Conservation (phyloP, 495 filamentous ascomycete genomes). For the Annulohypoxylon maeteangense region DNA sequence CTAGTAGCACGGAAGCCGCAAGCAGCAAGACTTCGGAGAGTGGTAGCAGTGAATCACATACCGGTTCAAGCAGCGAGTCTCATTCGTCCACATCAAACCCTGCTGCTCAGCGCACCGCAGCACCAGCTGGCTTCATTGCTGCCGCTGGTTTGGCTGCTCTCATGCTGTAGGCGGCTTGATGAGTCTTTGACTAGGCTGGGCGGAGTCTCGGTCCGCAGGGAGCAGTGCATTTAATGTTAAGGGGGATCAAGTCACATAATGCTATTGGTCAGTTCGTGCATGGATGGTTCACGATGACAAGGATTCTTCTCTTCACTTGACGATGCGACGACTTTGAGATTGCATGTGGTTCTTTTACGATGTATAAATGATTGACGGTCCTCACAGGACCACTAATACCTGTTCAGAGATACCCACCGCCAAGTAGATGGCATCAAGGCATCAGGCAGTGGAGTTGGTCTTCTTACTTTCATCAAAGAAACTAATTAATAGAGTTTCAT, state of each 20-base stretch:
- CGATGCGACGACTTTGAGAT: constrained; percentile 40
- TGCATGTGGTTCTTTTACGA: constrained; percentile 44
- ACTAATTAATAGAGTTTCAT: constrained; percentile 46
- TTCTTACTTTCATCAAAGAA: constrained; percentile 42
- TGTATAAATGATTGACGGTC: constrained; percentile 50
- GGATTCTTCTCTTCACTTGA: constrained; percentile 38
- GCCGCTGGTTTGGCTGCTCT: constrained; percentile 45
- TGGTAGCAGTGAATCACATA: background rate
- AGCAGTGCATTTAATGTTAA: constrained; percentile 35
- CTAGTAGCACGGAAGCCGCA: constrained; percentile 42
- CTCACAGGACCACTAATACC: constrained; percentile 45
- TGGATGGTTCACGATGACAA: constrained; percentile 37
- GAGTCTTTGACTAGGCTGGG: background rate
- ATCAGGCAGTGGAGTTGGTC: constrained; percentile 45
- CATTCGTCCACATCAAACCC: constrained; percentile 41
- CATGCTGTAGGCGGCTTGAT: constrained; percentile 33
- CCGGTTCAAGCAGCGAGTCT: background rate
- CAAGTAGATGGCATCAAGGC: constrained; percentile 43
- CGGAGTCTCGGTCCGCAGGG: constrained; percentile 21
- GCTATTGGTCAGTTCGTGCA: constrained; percentile 39
- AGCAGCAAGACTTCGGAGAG: constrained; percentile 20
- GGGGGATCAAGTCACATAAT: constrained; percentile 44
- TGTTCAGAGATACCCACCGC: constrained; percentile 48
- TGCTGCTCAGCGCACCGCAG: constrained; percentile 46
- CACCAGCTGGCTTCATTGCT: constrained; percentile 46